Conservation (phyloP, 2,329 filamentous ascomycete species). For the Fusarium longipes region DNA sequence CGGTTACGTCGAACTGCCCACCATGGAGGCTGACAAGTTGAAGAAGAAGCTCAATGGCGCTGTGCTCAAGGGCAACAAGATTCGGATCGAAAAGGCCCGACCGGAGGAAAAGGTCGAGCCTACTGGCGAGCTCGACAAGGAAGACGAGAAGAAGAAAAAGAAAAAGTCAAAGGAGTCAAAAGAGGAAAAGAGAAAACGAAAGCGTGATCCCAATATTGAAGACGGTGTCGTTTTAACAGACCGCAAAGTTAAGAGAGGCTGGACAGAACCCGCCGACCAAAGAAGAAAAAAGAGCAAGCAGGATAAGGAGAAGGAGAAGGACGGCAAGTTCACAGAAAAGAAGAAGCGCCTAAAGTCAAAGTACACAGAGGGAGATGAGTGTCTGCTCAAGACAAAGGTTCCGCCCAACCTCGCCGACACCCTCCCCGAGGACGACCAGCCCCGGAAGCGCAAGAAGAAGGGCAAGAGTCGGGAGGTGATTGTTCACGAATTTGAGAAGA, state of each 20-base stretch:
- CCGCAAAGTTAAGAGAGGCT: slow-evolving; percentile 87
- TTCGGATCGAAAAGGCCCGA: slow-evolving; percentile 84
- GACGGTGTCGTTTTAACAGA: slow-evolving; percentile 78
- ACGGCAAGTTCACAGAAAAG: slow-evolving; percentile 66
- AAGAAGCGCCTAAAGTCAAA: slow-evolving; percentile 75
- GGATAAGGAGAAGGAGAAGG: slow-evolving; percentile 57
- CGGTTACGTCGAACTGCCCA: slow-evolving; percentile 88
- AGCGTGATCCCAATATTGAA: slow-evolving; percentile 63
- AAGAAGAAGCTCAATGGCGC: slow-evolving; percentile 91
- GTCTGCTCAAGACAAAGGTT: slow-evolving; percentile 84
- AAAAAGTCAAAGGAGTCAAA: slow-evolving; percentile 52
- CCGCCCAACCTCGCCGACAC: slow-evolving; percentile 61
- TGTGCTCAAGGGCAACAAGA: slow-evolving; percentile 84
- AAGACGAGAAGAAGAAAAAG: slow-evolving; percentile 49
- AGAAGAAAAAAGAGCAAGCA: slow-evolving; percentile 62
- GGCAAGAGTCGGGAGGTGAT: slow-evolving; percentile 65
- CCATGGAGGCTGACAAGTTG: slow-evolving; percentile 86
- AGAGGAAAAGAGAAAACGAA: slow-evolving; percentile 60
- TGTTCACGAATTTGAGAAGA: slow-evolving; percentile 91
- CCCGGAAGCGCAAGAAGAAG: slow-evolving; percentile 70
- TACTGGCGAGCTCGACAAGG: slow-evolving; percentile 50
- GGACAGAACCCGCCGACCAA: slow-evolving; percentile 76
- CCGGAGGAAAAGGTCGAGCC: slow-evolving; percentile 60
- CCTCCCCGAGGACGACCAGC: slow-evolving; percentile 54
- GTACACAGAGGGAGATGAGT: slow-evolving; percentile 83